phyloP scores from a whole-genome alignment of 2,329 filamentous ascomycete species.

The Nectriaceae sp. region DNA sequence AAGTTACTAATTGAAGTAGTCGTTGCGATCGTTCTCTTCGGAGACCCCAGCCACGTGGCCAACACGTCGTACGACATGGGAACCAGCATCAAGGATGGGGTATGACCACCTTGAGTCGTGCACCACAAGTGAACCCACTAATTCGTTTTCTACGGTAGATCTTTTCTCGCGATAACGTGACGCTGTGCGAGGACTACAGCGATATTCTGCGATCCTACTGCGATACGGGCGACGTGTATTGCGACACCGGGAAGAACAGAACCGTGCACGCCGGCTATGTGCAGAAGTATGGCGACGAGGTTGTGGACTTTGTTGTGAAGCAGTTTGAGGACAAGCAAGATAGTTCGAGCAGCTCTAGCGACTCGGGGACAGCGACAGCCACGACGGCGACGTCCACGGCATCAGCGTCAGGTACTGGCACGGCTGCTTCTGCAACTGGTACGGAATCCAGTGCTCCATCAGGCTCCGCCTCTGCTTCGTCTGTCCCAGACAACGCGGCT shows the following conservation, averaged over 20 bases:
- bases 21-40: constrained; percentile 42
- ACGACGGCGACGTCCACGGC: too few species aligned
- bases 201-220: constrained; percentile 42
- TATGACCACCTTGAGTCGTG: constrained; percentile 24
- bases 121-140: constrained; percentile 5
- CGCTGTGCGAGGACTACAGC: constrained; percentile 37
- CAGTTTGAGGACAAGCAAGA: too few species aligned
- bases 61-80: constrained; percentile 39
- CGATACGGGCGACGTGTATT: constrained; percentile 44
- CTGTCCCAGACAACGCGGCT: too few species aligned
- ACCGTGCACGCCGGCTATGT: constrained; percentile 40
- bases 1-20: constrained; percentile 31
- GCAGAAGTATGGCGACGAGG: too few species aligned
- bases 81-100: constrained; percentile 39
- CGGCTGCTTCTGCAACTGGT: too few species aligned
- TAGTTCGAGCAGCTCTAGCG: too few species aligned
- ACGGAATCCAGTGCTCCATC: too few species aligned
- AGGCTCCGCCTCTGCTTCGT: too few species aligned
- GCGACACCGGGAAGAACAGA: constrained; percentile 33
- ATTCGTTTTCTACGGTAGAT: constrained; percentile 29
- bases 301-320: too few species aligned
- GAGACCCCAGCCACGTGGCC: constrained; percentile 42
- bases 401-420: too few species aligned
- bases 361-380: too few species aligned
- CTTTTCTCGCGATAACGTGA: constrained; percentile 37